Percentiles rank a stretch among this genome's conserved stretches.
phyloP scores from a whole-genome alignment of 352 stramenopile species.

The Globisporangium barbulae region DNA sequence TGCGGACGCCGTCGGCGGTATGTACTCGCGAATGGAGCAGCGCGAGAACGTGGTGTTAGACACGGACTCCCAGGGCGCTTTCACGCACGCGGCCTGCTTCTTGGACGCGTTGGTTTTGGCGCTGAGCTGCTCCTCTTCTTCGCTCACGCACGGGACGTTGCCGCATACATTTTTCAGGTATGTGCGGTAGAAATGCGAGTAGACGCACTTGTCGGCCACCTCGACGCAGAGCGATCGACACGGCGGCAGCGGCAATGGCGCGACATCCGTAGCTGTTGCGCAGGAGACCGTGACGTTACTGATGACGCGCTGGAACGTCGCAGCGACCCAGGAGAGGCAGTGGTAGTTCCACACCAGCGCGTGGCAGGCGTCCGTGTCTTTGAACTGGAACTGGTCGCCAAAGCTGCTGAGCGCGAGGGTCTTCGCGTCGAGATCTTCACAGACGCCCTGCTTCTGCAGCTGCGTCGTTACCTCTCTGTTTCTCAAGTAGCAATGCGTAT shows the following conservation, averaged over 20 bases:
- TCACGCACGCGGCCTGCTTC: conserved; percentile 39
- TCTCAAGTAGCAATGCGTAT: background rate
- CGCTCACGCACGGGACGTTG: conserved; percentile 55
- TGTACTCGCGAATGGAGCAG: conserved; percentile 58
- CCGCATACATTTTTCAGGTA: conserved; percentile 68
- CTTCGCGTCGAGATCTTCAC: conserved; percentile 67
- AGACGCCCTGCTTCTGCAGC: conserved; percentile 69
- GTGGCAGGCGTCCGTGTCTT: conserved; percentile 52
- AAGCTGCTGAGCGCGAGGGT: conserved; percentile 52
- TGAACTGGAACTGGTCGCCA: conserved; percentile 61
- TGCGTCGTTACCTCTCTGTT: conserved; percentile 48
- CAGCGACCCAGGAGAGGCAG: conserved; percentile 63
- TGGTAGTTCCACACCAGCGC: conserved; percentile 77
- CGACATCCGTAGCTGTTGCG: conserved; percentile 16
- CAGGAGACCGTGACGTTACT: conserved; percentile 34
- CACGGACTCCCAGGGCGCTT: conserved; percentile 42
- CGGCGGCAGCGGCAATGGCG: conserved; percentile 37
- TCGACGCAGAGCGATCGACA: conserved; percentile 74
- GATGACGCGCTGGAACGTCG: conserved; percentile 40
- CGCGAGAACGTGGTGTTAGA: conserved; percentile 51
- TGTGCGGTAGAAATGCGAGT: conserved; percentile 60
- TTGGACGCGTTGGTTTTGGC: conserved; percentile 29
- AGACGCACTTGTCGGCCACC: conserved; percentile 74
- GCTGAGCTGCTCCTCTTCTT: conserved; percentile 35
- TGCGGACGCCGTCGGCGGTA: conserved; percentile 16